A percentile compares a stretch with the other conserved stretches of the same genome.
phyloP scores from a whole-genome alignment of 139 green algal genomes.

The Chlorella sp. region DNA sequence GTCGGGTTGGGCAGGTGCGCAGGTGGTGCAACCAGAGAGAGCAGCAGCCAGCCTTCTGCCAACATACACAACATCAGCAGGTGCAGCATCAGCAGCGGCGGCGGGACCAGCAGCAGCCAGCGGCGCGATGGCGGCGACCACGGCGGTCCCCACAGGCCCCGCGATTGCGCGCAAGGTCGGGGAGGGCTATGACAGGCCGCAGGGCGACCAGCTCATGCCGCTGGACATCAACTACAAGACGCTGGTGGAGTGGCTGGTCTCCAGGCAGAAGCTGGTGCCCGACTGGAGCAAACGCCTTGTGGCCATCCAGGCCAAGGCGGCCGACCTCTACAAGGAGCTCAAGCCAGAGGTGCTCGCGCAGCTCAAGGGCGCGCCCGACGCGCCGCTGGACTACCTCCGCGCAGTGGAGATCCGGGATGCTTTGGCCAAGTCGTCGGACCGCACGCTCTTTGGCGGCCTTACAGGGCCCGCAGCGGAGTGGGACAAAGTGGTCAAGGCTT shows the following conservation, averaged over 20 bases:
- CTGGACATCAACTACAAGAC: conserved; percentile 70
- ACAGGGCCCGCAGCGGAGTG: conserved; percentile 55
- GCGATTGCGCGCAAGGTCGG: conserved; percentile 28
- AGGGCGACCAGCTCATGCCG: conserved; percentile 42
- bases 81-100: no score
- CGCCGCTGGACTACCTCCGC: conserved; percentile 48
- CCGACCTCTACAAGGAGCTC: conserved; percentile 37
- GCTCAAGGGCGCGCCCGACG: conserved; percentile 21
- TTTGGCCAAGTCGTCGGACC: conserved; percentile 48
- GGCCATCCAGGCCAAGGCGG: conserved; percentile 53
- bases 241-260: conserved; percentile 69
- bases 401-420: conserved; percentile 44
- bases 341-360: conserved; percentile 35
- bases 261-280: conserved; percentile 54
- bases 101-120: no score
- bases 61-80: no score
- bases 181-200: conserved; percentile 47
- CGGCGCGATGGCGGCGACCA: no score
- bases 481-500: conserved; percentile 48
- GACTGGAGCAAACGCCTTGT: conserved; percentile 69
- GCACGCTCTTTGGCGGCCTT: conserved; percentile 57
- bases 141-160: no score
- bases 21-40: no score
- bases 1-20: no score
- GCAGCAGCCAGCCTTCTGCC: no score